These are phyloP conservation scores for Trichophyton mentagrophytes DNA, from an alignment of 2,329 filamentous ascomycete genomes.

Conservation along the genomic window DNA sequence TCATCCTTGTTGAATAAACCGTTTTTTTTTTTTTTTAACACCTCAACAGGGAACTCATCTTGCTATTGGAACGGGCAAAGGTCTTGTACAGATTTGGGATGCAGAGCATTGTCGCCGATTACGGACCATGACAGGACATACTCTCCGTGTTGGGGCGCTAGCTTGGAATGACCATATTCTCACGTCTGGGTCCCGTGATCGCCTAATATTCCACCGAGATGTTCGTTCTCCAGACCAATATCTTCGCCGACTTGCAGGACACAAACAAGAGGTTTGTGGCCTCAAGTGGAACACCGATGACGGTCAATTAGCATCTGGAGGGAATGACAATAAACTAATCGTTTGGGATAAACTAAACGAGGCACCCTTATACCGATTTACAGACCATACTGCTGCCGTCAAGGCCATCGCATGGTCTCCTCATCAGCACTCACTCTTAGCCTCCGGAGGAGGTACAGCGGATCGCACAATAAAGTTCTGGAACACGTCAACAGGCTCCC, in stretches of 20 bases:
- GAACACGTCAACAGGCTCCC: slow-evolving; percentile 74
- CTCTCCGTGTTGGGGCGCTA: slow-evolving; percentile 78
- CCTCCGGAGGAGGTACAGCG: slow-evolving; percentile 87
- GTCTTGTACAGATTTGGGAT: slow-evolving; percentile 95
- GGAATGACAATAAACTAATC: slow-evolving; percentile 98
- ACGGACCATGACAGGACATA: slow-evolving; percentile 94
- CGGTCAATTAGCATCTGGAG: slow-evolving; percentile 84
- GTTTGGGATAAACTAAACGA: slow-evolving; percentile 97
- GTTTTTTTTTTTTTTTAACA: slow-evolving; percentile 7
- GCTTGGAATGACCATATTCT: slow-evolving; percentile 98
- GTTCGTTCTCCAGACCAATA: slow-evolving; percentile 87
- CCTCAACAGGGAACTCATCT: slow-evolving; percentile 63
- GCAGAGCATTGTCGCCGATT: slow-evolving; percentile 73
- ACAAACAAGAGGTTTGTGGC: slow-evolving; percentile 97
- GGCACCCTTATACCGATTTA: slow-evolving; percentile 84
- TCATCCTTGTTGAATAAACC: slow-evolving; percentile 3
- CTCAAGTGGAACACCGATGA: slow-evolving; percentile 96
- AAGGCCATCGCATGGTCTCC: slow-evolving; percentile 98
- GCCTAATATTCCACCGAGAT: slow-evolving; percentile 88
- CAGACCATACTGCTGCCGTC: slow-evolving; percentile 87
- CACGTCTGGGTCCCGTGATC: slow-evolving; percentile 86
- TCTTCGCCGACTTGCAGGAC: slow-evolving; percentile 72
- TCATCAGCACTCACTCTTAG: slow-evolving; percentile 86
- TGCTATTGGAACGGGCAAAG: slow-evolving; percentile 87
- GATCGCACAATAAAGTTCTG: slow-evolving; percentile 97